Evolutionary conservation across 768 basidiomycete species (phyloP), one percentile per base, ranked within the genome.

Genomic region (Collybia sp.): DNA sequence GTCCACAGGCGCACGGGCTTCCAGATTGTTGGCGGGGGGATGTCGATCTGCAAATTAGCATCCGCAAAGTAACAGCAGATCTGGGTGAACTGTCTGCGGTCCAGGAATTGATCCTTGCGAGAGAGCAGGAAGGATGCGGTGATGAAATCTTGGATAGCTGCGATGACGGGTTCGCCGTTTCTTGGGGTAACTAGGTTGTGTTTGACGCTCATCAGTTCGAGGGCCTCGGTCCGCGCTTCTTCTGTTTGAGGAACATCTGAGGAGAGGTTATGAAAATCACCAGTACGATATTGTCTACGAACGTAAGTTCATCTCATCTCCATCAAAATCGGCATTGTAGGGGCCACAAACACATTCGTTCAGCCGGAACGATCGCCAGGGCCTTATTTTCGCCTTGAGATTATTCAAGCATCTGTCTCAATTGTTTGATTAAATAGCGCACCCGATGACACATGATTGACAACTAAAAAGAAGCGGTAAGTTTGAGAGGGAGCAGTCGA

Each of bases 301-400:
- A 94, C 95, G 96, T 57, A 99, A 71, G 67, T 99, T 99, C 96
- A 99, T 99, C 64, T 99, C 96, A 62, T 99, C 96, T 50, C 96
- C 96, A 62, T 99, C 96, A 53, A 99, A 99, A 73, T 99, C 96
- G 41, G 96, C 96, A 60, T 97, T 97, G 68, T 97, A 98, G 6
- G 96, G 96, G 40, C 91, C 93, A 67, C 96, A 99, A 8, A 97
- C 96, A 80, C 96, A 99, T 63, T 99, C 96, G 59, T 99, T 99
- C 46, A 99, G 69, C 30, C 96, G 79, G 72, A 99, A 97, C 1
- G 96, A 89, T 53, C 95, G 74, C 96, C 96, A 99, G 17, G 96
- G 96, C 25, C 96, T 77, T 45, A 99, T 79, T 76, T 95, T 95
- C 36, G 82, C 84, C 83, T 84, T 2, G 12, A 13, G 18, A 15